These are phyloP conservation scores for Arthrinium phaeospermum DNA, from an alignment of 2,329 filamentous ascomycete species.

Conservation along the genomic window DNA sequence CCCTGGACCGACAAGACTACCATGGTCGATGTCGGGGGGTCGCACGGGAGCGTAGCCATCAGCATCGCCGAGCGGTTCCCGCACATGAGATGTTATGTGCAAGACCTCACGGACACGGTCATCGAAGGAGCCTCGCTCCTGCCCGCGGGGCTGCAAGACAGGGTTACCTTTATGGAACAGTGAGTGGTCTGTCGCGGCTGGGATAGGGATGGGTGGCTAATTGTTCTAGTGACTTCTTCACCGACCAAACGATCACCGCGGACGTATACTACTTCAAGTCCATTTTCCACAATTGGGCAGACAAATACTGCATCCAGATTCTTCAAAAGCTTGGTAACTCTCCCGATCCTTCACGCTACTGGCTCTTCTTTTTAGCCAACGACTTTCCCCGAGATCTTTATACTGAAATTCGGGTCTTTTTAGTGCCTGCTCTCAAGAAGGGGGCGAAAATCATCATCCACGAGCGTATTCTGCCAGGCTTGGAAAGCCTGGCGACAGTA, in stretches of 20 bases:
- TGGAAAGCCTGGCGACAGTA: neutral
- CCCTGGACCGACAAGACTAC: constrained; percentile 39
- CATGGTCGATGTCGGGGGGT: constrained; percentile 50
- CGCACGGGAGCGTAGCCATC: constrained; percentile 24
- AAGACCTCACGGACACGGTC: constrained; percentile 33
- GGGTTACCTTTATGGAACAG: neutral
- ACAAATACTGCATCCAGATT: constrained; percentile 7
- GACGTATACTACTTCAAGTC: neutral
- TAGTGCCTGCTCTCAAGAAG: neutral
- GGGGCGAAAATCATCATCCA: constrained; percentile 1
- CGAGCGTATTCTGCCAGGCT: neutral
- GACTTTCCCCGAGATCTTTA: too few relatives aligned
- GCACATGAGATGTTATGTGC: constrained; percentile 31
- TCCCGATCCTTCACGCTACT: too few relatives aligned
- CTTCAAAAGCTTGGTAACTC: neutral
- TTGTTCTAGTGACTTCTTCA: neutral
- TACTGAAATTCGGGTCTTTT: neutral
- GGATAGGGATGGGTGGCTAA: neutral
- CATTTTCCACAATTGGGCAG: constrained; percentile 18
- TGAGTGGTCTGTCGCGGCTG: neutral
- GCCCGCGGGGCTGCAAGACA: neutral
- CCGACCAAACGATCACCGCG: neutral
- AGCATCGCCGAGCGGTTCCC: constrained; percentile 24
- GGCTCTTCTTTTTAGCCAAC: too few relatives aligned
- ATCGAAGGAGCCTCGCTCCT: neutral